Base-by-base conservation (phyloP, 257 asterid species). In the Solanum verrucosum region DNA sequence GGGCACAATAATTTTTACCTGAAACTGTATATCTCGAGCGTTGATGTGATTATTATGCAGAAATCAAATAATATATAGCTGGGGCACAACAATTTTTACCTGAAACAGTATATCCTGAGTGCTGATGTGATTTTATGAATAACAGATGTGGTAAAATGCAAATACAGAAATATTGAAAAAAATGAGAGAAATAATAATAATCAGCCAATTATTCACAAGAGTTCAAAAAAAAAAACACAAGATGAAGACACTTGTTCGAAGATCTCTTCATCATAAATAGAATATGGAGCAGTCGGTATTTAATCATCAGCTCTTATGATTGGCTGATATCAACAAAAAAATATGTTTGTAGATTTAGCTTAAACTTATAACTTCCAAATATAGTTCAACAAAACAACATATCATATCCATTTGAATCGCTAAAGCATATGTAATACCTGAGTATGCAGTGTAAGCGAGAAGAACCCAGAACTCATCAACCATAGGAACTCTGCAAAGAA, bases 41-140 rank as follows among this genome's bases (percentile, higher is more conserved):
- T 98, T 52, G 99, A 88, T 20, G 98, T 97, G 79, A 97, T 96
- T 91, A 78, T 42, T 42, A 9, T 15, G 3, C 9, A 42, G 63
- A 42, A 78, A 42, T 14, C 5, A 7, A 25, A 78, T 42, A 4
- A 42, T 20, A 78, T 78, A 78, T 2, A 78, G 63, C 27, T 42
- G 84, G 34, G 63, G 31, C 11, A 65, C 15, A 72, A 38, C 6
- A 44, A 18, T 34, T 71, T 93, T 91, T 87, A 97, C 99, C 99
- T 95, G 96, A 97, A 97, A 92, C 99, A 97, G 87, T 87, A 90
- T 84, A 97, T 96, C 84, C 98, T 98, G 16, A 97, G 92, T 31
- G 98, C 98, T 60, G 98, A 88, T 20, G 98, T 97, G 79, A 97
- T 96, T 91, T 97, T 99, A 6, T 95, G 96, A 92, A 94, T 84